Evolutionary conservation across 2,329 filamentous ascomycete species (phyloP).

Genomic region (Aspergillus sp.): DNA sequence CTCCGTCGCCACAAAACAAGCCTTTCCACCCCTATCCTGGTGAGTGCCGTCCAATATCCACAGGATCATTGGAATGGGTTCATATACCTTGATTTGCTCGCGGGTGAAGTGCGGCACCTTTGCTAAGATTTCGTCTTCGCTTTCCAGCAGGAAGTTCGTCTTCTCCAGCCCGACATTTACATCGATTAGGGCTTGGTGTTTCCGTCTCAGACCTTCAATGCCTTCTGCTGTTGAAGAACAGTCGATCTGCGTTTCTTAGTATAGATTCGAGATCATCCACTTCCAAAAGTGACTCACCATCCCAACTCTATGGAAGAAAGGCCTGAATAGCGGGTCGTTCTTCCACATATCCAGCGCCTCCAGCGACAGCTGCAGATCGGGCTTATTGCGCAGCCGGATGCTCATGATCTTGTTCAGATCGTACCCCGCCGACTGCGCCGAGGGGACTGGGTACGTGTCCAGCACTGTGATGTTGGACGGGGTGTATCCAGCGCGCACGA

Average conservation of each 20-base stretch:
- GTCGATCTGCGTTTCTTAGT: slow-evolving; percentile 28
- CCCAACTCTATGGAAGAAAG: slow-evolving; percentile 48
- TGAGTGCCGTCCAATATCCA: neutral
- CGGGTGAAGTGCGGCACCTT: neutral
- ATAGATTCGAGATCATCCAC: neutral
- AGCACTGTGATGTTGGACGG: slow-evolving; percentile 47
- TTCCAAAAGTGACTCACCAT: slow-evolving; percentile 29
- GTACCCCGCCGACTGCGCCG: slow-evolving; percentile 48
- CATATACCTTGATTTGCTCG: slow-evolving; percentile 1
- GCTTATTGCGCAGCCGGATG: slow-evolving; percentile 32
- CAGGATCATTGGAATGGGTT: neutral
- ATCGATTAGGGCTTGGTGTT: slow-evolving; percentile 26
- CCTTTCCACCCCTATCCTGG: slow-evolving; percentile 8
- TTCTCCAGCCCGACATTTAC: slow-evolving; percentile 27
- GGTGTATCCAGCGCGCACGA: slow-evolving; percentile 45
- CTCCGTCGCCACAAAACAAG: slow-evolving; percentile 4
- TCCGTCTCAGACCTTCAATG: slow-evolving; percentile 24
- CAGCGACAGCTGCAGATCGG: slow-evolving; percentile 24
- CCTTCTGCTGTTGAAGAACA: slow-evolving; percentile 32
- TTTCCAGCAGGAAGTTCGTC: slow-evolving; percentile 1
- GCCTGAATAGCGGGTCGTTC: slow-evolving; percentile 45
- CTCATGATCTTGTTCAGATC: slow-evolving; percentile 49
- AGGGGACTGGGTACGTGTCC: slow-evolving; percentile 49
- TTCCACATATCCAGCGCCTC: slow-evolving; percentile 42
- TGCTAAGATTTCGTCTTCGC: neutral